Evolutionary conservation across 164 flowering plant genomes (phyloP), one percentile per base, ranked within the genome.

Genomic region (Hamamelis virginiana): DNA sequence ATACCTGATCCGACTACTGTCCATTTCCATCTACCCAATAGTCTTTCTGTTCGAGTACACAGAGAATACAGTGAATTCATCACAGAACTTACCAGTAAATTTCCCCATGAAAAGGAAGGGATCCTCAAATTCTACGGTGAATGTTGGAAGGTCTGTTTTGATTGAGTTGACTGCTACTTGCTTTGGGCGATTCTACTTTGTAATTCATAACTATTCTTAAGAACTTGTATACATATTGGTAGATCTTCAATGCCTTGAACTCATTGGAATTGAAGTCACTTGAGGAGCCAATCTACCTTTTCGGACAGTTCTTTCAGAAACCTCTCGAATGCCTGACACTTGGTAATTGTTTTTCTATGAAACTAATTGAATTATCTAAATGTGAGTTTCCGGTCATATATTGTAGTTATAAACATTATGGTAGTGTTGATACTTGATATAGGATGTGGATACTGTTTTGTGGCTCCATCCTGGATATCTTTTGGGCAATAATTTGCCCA

Each of bases 1-100:
- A 84, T 95, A 77, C 97, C 99, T 51, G 97, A 95, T 75, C 99
- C 97, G 41, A 85, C 93, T 16, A 95, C 97, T 51, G 97, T 95
- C 66, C 97, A 91, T 85, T 95, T 86, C 74, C 99, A 91, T 82
- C 84, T 92, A 27, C 99, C 99, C 28, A 76, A 83, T 77, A 77
- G 88, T 73, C 87, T 92, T 45, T 91, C 97, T 46, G 90, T 95
- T 22, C 91, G 70, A 72, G 89, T 92, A 11, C 97, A 90, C 74
- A 85, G 86, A 83, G 94, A 90, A 66, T 95, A 86, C 71, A 69
- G 65, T 67, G 86, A 91, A 27, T 95, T 95, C 69, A 72, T 91
- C 63, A 33, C 73, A 21, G 97, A 95, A 66, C 91, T 95, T 50
- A 85, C 72, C 38, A 73, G 75, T 72, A 84, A 80, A 71, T 92